Base-by-base conservation (phyloP, 139 green algal genomes). In the Chlorella sp. region DNA sequence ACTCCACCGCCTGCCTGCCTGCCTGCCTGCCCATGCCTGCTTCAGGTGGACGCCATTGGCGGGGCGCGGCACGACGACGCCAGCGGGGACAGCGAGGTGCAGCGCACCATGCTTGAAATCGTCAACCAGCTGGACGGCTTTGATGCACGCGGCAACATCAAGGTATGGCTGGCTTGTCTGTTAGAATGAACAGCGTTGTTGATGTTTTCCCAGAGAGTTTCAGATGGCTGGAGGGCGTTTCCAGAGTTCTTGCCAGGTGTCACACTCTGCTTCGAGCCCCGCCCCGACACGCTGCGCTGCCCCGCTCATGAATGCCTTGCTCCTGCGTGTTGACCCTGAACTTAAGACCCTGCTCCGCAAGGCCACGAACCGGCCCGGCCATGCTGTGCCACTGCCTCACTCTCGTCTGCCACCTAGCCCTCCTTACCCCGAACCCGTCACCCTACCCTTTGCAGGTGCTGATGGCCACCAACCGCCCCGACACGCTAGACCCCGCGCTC, bases 61-160 rank as follows among this genome's bases (percentile, higher is more conserved):
- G 98, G 98, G 39, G 98, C 98, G 28, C 96, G 98, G 61, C 98
- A 98, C 90, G 98, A 99, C 89, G 96, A 96, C 34, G 96, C 96
- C 18, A 98, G 98, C 32, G 98, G 98, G 42, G 98, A 99, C 95
- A 99, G 99, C 94, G 98, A 99, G 94, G 98, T 99, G 92, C 98
- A 99, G 95, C 95, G 98, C 53, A 99, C 98, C 16, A 99, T 99
- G 98, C 94, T 99, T 79, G 98, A 99, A 94, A 99, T 99, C 66
- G 98, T 99, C 14, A 99, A 99, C 93, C 98, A 99, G 96, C 96
- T 99, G 37, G 98, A 99, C 81, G 98, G 98, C 40, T 99, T 99
- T 89, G 98, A 99, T 91, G 94, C 97, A 9, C 95, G 98, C 66
- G 98, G 98, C 32, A 99, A 99, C 94, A 98, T 99, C 92, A 99